Base-by-base conservation (phyloP, 768 basidiomycete genomes). In the Termitomyces sp. region DNA sequence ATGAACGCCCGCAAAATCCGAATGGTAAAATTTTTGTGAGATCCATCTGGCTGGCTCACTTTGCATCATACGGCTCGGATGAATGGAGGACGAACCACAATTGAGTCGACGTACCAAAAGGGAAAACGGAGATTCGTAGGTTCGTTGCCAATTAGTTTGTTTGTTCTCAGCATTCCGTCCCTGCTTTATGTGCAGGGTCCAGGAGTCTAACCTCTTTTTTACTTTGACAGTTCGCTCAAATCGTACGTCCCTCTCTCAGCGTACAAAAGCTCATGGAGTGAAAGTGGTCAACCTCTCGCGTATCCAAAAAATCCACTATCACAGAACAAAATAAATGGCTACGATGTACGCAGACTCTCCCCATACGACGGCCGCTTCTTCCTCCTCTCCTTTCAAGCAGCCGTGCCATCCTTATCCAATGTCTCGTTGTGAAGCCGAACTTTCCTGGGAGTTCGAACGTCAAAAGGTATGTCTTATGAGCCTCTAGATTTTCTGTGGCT, bases 131-230 rank as follows among this genome's bases (percentile, higher is more conserved):
- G 50, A 51, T 36, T 51, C 33, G 16, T 36, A 36, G 50, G 35
- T 50, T 8, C 20, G 49, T 36, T 36, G 50, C 30, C 47, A 45
- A 45, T 48, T 32, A 26, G 36, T 52, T 52, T 52, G 36, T 38
- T 52, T 38, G 50, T 36, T 51, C 50, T 38, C 32, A 35, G 48
- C 32, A n/a, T 20, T 9, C 40, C 48, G 32, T 14, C 50, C 50
- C 33, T 51, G 49, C 35, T 22, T 14, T 16, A 35, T 20, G 32
- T 50, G 33, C 46, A 58, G 54, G 56, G 57, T 52, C 51, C 52
- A 58, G 48, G 28, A 3, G 59, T n/a, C 62, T 61, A 63, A 59
- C 59, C 57, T 44, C 45, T 52, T 62, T 60, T 55, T 11, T 36
- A 38, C 32, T 18, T 45, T 18, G 28, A 32, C 54, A 55, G 54